These are phyloP conservation scores for Phyllosticta capitalensis DNA, from an alignment of 2,329 filamentous ascomycete species.

Conservation along the genomic window DNA sequence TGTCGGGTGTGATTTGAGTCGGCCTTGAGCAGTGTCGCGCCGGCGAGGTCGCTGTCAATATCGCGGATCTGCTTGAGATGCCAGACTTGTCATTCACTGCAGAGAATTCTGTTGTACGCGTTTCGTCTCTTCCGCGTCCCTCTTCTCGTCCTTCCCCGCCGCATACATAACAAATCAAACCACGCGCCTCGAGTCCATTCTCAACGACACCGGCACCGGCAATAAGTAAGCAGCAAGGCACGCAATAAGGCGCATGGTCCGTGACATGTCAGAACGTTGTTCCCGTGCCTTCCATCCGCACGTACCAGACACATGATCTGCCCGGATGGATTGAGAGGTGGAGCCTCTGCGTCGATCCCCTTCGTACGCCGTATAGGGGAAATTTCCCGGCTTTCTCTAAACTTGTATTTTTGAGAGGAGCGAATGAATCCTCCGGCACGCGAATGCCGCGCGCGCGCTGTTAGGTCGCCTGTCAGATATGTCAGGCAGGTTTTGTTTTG, in stretches of 20 bases:
- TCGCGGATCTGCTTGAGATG: too few relatives aligned
- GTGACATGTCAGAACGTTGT: background rate
- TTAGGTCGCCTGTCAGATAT: background rate
- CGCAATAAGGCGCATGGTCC: background rate
- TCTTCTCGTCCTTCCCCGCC: too few relatives aligned
- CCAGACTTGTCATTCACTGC: too few relatives aligned
- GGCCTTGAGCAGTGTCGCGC: too few relatives aligned
- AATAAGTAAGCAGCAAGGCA: background rate
- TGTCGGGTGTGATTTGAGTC: too few relatives aligned
- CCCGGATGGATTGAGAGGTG: too few relatives aligned
- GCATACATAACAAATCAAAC: background rate
- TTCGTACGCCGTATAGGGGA: background rate
- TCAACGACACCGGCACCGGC: background rate
- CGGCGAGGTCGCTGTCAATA: too few relatives aligned
- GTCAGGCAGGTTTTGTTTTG: background rate
- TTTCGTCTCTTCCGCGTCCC: too few relatives aligned
- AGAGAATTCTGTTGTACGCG: too few relatives aligned
- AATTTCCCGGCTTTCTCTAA: background rate
- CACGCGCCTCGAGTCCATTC: background rate
- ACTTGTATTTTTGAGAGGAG: background rate
- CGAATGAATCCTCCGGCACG: background rate
- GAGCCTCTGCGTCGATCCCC: background rate
- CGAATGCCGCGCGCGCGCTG: background rate
- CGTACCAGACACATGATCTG: background rate
- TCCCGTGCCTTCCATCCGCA: background rate